Percentiles rank a stretch among this genome's conserved stretches.
These are phyloP conservation scores for Colletotrichum graminicola DNA, from an alignment of 2,329 filamentous ascomycete genomes.

Conservation along the genomic window DNA sequence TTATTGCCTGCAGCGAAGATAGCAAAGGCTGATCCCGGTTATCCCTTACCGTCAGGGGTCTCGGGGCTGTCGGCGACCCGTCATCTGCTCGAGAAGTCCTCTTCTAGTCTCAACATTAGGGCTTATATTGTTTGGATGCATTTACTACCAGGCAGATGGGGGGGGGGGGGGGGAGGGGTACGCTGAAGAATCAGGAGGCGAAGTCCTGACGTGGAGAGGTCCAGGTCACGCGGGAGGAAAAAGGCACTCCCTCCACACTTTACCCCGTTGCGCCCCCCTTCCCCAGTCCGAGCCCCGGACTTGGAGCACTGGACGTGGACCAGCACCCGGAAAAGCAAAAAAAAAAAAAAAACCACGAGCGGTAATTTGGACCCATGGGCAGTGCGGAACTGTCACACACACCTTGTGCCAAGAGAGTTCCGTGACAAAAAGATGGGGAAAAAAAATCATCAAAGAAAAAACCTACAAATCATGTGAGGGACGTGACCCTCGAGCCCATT, in stretches of 20 bases:
- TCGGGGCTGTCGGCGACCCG: too few species aligned
- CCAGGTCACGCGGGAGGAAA: constrained; percentile 38
- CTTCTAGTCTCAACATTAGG: too few species aligned
- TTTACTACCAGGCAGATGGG: too few species aligned
- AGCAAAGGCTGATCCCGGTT: too few species aligned
- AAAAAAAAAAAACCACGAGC: constrained; percentile 21
- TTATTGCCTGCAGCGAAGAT: too few species aligned
- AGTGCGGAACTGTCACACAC: constrained; percentile 9
- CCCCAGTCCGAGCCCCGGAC: constrained; percentile 36
- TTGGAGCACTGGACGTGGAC: constrained; percentile 27
- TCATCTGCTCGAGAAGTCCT: too few species aligned
- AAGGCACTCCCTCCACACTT: constrained; percentile 22
- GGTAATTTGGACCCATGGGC: constrained; percentile 7
- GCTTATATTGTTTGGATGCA: too few species aligned
- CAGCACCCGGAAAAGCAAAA: constrained; percentile 22
- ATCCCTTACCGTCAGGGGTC: too few species aligned
- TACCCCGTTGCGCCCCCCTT: constrained; percentile 31
- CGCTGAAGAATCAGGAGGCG: constrained; percentile 32
- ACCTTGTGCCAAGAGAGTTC: neutral
- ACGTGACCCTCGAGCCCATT: constrained; percentile 57
- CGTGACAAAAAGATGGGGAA: neutral
- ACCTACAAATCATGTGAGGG: constrained; percentile 63
- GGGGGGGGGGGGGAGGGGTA: neutral
- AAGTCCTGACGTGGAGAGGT: constrained; percentile 33
- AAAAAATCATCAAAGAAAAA: constrained; percentile 38